These are phyloP conservation scores for Pleoardoris graminearum DNA, from an alignment of 2,329 filamentous ascomycete species.

Conservation along the genomic window DNA sequence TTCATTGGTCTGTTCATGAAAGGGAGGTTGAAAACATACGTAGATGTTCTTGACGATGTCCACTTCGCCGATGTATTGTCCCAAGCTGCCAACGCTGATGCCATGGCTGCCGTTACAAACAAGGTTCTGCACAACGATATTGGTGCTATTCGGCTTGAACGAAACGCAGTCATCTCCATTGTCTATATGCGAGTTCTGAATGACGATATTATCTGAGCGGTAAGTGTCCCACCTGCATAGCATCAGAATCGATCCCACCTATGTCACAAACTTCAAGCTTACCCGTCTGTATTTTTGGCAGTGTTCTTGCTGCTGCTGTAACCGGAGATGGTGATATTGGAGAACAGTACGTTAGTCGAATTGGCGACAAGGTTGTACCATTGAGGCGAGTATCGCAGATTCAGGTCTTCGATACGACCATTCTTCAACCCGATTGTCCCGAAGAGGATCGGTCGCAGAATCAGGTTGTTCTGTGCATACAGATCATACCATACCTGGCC, in stretches of 20 bases:
- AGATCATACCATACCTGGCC: slow-evolving; percentile 68
- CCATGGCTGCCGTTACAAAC: slow-evolving; percentile 72
- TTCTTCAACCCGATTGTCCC: slow-evolving; percentile 61
- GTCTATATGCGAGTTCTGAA: slow-evolving; percentile 66
- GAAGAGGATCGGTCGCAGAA: slow-evolving; percentile 62
- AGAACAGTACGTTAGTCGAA: slow-evolving; percentile 65
- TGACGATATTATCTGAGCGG: slow-evolving; percentile 63
- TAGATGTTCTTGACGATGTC: slow-evolving; percentile 73
- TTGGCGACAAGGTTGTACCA: slow-evolving; percentile 71
- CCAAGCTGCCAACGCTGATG: slow-evolving; percentile 72
- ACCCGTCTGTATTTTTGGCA: slow-evolving; percentile 67
- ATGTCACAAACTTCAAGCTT: slow-evolving; percentile 12
- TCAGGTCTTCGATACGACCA: slow-evolving; percentile 62
- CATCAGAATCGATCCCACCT: slow-evolving; percentile 56
- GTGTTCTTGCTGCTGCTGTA: slow-evolving; percentile 56
- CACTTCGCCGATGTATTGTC: slow-evolving; percentile 65
- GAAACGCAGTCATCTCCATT: slow-evolving; percentile 74
- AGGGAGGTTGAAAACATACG: slow-evolving; percentile 45
- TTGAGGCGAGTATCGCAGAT: slow-evolving; percentile 62
- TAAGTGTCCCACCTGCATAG: slow-evolving; percentile 60
- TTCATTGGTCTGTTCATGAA: no score
- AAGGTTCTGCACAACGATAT: slow-evolving; percentile 69
- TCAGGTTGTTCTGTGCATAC: slow-evolving; percentile 60
- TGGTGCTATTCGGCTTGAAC: slow-evolving; percentile 74
- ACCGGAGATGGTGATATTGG: slow-evolving; percentile 64